phyloP scores from a whole-genome alignment of 192 early-diverging fungal genomes.

The Kappamyces sp. region DNA sequence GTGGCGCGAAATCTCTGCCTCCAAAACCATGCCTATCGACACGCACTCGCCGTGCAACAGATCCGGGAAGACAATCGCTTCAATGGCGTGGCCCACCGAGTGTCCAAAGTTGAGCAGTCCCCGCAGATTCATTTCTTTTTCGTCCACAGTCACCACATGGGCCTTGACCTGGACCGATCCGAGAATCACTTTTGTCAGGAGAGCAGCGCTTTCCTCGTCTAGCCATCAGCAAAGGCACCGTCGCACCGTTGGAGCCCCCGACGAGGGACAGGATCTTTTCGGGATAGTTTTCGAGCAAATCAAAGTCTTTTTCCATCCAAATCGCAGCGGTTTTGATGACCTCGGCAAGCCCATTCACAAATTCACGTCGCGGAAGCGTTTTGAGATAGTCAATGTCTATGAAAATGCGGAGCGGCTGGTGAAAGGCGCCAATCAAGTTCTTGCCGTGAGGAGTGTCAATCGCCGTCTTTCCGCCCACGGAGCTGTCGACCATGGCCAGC shows the following conservation, averaged over 20 bases:
- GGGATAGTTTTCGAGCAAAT: constrained; percentile 77
- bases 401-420: constrained; percentile 89
- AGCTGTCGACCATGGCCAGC: constrained; percentile 96
- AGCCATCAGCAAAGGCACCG: constrained; percentile 8
- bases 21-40: constrained; percentile 88
- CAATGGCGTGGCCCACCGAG: constrained; percentile 93
- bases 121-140: constrained; percentile 89
- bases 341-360: constrained; percentile 95
- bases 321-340: constrained; percentile 97
- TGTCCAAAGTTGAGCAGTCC: constrained; percentile 97
- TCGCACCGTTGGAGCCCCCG: constrained; percentile 9
- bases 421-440: constrained; percentile 93
- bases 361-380: constrained; percentile 85
- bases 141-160: constrained; percentile 89
- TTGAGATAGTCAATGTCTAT: constrained; percentile 82
- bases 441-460: constrained; percentile 95
- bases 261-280: constrained; percentile 64
- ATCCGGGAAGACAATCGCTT: constrained; percentile 81
- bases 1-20: constrained; percentile 87
- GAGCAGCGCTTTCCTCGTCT: constrained; percentile 18
- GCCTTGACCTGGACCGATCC: constrained; percentile 90
- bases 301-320: constrained; percentile 82
- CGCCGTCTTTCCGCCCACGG: constrained; percentile 94
- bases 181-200: constrained; percentile 76
- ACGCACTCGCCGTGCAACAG: constrained; percentile 97